Evolutionary conservation across 2,329 filamentous ascomycete genomes (phyloP).

Genomic region (Leptographium flavum): DNA sequence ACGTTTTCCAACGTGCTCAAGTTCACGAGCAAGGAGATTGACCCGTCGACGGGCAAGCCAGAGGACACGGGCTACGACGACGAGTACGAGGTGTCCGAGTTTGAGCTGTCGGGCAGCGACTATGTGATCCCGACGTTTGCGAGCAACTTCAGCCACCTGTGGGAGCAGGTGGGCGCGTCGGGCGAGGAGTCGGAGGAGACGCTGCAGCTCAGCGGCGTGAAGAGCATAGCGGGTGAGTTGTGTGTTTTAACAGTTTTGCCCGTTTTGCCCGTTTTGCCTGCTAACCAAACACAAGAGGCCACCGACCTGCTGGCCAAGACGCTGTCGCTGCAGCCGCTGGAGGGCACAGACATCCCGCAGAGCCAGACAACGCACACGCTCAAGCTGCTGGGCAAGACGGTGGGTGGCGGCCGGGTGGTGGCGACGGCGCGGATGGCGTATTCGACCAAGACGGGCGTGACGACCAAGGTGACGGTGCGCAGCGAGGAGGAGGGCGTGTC

Average conservation of each 20-base stretch:
- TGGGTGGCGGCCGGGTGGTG: conserved; percentile 78
- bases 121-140: conserved; percentile 90
- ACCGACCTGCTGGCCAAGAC: conserved; percentile 80
- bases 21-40: conserved; percentile 96
- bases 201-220: conserved; percentile 71
- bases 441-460: conserved; percentile 83
- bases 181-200: conserved; percentile 89
- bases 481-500: conserved; percentile 90
- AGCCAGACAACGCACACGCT: conserved; percentile 85
- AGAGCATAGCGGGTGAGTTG: conserved; percentile 79
- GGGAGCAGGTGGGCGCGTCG: conserved; percentile 81
- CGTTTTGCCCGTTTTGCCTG: not conserved
- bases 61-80: conserved; percentile 92
- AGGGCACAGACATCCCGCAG: conserved; percentile 82
- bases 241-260: not conserved
- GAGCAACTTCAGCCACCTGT: conserved; percentile 88
- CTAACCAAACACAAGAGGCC: conserved; percentile 53
- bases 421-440: conserved; percentile 85
- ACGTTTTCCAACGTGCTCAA: conserved; percentile 88
- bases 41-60: conserved; percentile 82
- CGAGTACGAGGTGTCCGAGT: conserved; percentile 91
- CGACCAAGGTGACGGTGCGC: conserved; percentile 85
- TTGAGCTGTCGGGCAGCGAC: conserved; percentile 81
- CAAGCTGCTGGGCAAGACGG: conserved; percentile 91
- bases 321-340: conserved; percentile 81